These are phyloP conservation scores for Bipolaris zeicola DNA, from an alignment of 2,329 filamentous ascomycete species.

Conservation along the genomic window DNA sequence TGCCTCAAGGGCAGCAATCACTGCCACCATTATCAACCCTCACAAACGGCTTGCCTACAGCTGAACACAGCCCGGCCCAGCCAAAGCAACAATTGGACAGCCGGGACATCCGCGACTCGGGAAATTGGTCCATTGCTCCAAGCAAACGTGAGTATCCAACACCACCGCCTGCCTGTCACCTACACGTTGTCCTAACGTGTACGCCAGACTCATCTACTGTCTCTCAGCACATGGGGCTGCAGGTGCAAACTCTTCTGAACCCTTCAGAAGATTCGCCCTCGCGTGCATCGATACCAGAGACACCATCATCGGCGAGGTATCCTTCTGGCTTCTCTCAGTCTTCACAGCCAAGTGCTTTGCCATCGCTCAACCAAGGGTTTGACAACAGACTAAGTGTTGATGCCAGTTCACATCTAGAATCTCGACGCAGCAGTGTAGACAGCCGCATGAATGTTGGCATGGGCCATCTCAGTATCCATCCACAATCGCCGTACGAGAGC, in stretches of 20 bases:
- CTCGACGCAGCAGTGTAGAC: conserved; percentile 78
- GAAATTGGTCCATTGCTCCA: conserved; percentile 65
- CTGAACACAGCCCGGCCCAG: conserved; percentile 43
- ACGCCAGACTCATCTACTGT: conserved; percentile 50
- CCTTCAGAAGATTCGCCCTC: conserved; percentile 55
- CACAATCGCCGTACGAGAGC: conserved; percentile 73
- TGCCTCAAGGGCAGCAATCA: conserved; percentile 43
- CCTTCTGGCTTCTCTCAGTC: conserved; percentile 35
- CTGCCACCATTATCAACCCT: conserved; percentile 48
- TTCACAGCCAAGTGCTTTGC: conserved; percentile 51
- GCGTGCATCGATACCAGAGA: conserved; percentile 51
- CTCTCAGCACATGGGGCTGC: conserved; percentile 54
- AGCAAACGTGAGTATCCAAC: conserved; percentile 57
- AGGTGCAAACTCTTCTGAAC: conserved; percentile 57
- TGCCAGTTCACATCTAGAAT: conserved; percentile 57
- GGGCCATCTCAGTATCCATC: conserved; percentile 70
- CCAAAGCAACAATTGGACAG: conserved; percentile 48
- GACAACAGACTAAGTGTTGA: conserved; percentile 58
- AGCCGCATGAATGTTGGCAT: conserved; percentile 77
- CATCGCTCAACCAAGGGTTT: conserved; percentile 63
- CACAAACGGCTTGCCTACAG: conserved; percentile 40
- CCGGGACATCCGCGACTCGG: conserved; percentile 61
- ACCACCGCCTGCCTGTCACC: neutral
- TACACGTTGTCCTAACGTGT: conserved; percentile 18
- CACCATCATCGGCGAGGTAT: conserved; percentile 48